Evolutionary conservation across 257 asterid genomes (phyloP).

Genomic region (Jacaranda copaia): DNA sequence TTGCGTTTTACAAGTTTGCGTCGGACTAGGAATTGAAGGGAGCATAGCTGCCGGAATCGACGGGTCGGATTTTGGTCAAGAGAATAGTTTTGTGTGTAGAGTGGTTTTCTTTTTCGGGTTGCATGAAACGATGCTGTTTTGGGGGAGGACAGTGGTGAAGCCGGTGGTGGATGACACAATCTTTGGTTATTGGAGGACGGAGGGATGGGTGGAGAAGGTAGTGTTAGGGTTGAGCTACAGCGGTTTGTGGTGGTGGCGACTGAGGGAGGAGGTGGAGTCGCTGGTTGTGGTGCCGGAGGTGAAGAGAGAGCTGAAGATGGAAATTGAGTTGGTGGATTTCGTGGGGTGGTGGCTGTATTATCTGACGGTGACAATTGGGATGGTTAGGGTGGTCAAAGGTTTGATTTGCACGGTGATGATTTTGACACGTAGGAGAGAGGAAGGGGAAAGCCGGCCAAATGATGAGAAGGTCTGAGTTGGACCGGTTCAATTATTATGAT

Average conservation of each 20-base stretch:
- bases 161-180: conserved; percentile 83
- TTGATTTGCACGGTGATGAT: conserved; percentile 34
- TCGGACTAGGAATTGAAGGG: conserved; percentile 80
- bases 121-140: conserved; percentile 69
- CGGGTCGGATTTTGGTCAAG: conserved; percentile 52
- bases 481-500: conserved; percentile 8
- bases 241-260: conserved; percentile 82
- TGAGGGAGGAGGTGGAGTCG: conserved; percentile 85
- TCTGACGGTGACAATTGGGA: conserved; percentile 63
- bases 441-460: conserved; percentile 31
- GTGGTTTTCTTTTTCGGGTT: conserved; percentile 69
- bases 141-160: conserved; percentile 70
- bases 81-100: conserved; percentile 41
- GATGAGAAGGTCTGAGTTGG: conserved; percentile 56
- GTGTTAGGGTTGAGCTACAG: conserved; percentile 62
- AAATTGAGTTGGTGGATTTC: conserved; percentile 61
- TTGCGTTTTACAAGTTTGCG: conserved; percentile 54
- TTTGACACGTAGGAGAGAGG: conserved; percentile 39
- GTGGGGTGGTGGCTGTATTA: conserved; percentile 80
- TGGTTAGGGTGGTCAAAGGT: conserved; percentile 52
- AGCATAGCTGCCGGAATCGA: conserved; percentile 69
- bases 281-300: conserved; percentile 68
- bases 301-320: conserved; percentile 53
- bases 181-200: conserved; percentile 47
- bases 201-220: conserved; percentile 65